A percentile compares a stretch with the other conserved stretches of the same genome.
Evolutionary conservation across 176 grass and related monocot species (phyloP).

Genomic region (Musa troglodytarum): DNA sequence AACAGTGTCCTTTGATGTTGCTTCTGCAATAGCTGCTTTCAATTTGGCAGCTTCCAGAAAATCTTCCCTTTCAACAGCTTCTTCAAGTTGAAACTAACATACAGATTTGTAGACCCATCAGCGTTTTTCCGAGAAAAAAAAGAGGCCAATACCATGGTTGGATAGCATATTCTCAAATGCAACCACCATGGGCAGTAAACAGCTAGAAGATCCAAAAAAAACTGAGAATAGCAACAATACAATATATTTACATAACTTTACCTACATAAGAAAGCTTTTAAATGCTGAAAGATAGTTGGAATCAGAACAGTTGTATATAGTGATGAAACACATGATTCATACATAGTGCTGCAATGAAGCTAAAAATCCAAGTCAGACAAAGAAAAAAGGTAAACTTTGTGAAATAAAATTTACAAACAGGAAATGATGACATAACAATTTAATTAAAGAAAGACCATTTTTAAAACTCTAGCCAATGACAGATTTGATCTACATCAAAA

Average conservation of each 20-base stretch:
- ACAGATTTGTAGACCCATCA: not conserved
- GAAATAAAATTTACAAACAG: too few relatives aligned
- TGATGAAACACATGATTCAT: not conserved
- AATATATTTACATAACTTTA: too few relatives aligned
- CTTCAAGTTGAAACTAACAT: conserved; percentile 81
- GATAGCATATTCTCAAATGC: not conserved
- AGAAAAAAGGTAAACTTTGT: not conserved
- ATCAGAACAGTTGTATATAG: too few relatives aligned
- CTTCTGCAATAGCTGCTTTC: conserved; percentile 55
- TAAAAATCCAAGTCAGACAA: not conserved
- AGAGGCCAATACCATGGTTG: not conserved
- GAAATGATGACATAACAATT: not conserved
- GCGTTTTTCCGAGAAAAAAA: not conserved
- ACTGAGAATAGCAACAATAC: not conserved
- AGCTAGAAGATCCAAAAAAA: not conserved
- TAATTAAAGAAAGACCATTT: not conserved
- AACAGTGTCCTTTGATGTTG: conserved; percentile 44
- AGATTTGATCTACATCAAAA: too few relatives aligned
- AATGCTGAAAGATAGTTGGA: not conserved
- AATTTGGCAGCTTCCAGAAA: conserved; percentile 64
- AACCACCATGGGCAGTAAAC: not conserved
- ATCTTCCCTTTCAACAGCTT: conserved; percentile 88
- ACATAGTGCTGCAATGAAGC: not conserved
- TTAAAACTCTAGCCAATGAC: not conserved
- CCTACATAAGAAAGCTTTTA: not conserved